These are phyloP conservation scores for Diaporthe sp. DNA, from an alignment of 2,329 filamentous ascomycete genomes.

Conservation along the genomic window DNA sequence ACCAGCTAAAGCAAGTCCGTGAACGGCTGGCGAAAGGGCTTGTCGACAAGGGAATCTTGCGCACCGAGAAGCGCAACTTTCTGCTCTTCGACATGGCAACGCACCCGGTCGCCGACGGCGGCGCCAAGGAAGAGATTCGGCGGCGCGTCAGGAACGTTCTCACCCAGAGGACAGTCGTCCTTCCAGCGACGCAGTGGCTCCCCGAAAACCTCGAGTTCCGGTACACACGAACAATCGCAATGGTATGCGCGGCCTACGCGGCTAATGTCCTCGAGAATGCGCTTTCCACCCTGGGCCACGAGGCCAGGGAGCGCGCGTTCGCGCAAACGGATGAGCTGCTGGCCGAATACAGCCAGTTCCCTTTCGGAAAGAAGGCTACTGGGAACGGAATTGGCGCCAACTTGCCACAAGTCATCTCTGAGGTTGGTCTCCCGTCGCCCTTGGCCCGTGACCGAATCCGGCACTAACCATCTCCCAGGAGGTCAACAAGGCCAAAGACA, in stretches of 20 bases:
- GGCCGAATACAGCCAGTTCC: slow-evolving; percentile 97
- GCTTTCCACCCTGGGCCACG: slow-evolving; percentile 92
- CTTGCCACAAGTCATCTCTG: slow-evolving; percentile 85
- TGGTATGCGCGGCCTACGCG: slow-evolving; percentile 98
- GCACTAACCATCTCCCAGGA: slow-evolving; percentile 65
- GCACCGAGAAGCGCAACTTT: slow-evolving; percentile 99
- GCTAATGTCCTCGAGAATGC: slow-evolving; percentile 99
- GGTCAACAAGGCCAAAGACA: slow-evolving; percentile 87
- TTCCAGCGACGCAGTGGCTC: slow-evolving; percentile 88
- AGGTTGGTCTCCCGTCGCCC: slow-evolving; percentile 62
- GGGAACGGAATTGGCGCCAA: slow-evolving; percentile 91
- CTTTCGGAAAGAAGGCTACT: slow-evolving; percentile 88
- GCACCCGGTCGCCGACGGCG: slow-evolving; percentile 95
- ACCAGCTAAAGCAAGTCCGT: slow-evolving; percentile 98
- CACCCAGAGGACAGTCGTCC: slow-evolving; percentile 92
- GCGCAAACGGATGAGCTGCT: slow-evolving; percentile 96
- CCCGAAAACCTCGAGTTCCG: slow-evolving; percentile 96
- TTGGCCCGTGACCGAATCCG: background rate
- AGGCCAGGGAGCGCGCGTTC: slow-evolving; percentile 93
- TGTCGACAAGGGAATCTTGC: slow-evolving; percentile 97
- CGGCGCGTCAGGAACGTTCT: slow-evolving; percentile 92
- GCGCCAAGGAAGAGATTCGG: slow-evolving; percentile 97
- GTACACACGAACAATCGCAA: slow-evolving; percentile 90
- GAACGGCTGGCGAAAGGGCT: slow-evolving; percentile 97
- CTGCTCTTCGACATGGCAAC: slow-evolving; percentile 99